Evolutionary conservation across 306 rosid genomes (phyloP).

Genomic region (Parietaria judaica): DNA sequence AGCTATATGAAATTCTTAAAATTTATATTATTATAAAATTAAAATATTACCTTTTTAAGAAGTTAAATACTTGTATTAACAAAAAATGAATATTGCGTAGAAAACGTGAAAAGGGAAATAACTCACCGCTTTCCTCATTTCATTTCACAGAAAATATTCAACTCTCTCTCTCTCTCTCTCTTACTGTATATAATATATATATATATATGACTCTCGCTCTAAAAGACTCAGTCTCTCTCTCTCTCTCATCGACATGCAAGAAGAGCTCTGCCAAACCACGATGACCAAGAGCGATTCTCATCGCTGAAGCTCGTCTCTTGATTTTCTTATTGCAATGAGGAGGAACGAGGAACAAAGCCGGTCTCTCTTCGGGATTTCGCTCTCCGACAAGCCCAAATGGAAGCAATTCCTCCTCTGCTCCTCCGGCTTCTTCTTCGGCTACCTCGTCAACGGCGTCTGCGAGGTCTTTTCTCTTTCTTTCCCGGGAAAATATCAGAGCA

Average conservation of each 20-base stretch:
- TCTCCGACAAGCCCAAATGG: conserved; percentile 78
- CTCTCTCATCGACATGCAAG: conserved; percentile 47
- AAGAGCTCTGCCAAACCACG: conserved; percentile 13
- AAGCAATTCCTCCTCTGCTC: conserved; percentile 88
- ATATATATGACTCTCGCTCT: not conserved
- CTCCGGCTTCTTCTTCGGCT: conserved; percentile 94
- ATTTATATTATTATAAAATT: too few relatives aligned
- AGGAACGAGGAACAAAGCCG: conserved; percentile 72
- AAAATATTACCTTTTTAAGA: not conserved
- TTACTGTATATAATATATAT: not conserved
- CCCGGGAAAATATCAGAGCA: not conserved
- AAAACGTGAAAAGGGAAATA: not conserved
- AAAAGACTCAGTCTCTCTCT: not conserved
- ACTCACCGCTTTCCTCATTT: not conserved
- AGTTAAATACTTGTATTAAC: not conserved
- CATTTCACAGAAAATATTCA: not conserved
- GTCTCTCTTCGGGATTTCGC: conserved; percentile 83
- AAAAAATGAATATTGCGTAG: not conserved
- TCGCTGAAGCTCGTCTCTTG: not conserved
- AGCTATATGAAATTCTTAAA: not conserved
- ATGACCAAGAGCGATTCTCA: not conserved
- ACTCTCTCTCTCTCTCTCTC: too few relatives aligned
- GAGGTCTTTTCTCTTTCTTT: conserved; percentile 52
- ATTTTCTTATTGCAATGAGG: conserved; percentile 33
- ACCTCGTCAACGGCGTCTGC: conserved; percentile 85